Evolutionary conservation across 352 stramenopile species (phyloP), one percentile per base, ranked within the genome.

Genomic region (Phytophthora fragariaefolia): DNA sequence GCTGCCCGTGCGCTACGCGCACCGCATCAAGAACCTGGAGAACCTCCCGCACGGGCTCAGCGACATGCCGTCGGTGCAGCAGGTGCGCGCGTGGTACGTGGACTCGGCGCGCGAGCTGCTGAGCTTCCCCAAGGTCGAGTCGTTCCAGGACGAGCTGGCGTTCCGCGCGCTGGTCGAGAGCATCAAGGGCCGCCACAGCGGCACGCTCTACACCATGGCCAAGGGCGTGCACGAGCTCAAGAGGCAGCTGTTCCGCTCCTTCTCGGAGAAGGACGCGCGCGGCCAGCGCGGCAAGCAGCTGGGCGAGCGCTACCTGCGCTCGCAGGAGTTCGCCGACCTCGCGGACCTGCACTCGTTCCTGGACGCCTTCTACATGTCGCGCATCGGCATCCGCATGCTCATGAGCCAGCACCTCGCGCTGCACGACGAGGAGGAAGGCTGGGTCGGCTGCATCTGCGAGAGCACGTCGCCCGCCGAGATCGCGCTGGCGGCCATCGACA

Each of bases 371-470:
- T 99, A 99, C 77, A 98, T 99, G 82, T 98, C 90, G 20, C 85
- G 98, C 30, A 99, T 99, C 66, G 98, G 98, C 42, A 99, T 99
- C 69, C 97, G 98, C 6, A 99, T 99, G 70, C 88, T 99, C 63
- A 99, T 99, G 84, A 98, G 97, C 30, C 98, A 99, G 77, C 99
- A 99, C 78, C 85, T 99, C 61, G 97, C 97, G 12, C 81, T 99
- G 12, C 92, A 98, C 63, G 82, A 98, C 58, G 76, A 95, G 60
- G 89, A 97, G 65, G 67, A 87, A 45, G 89, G 89, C 7, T 97
- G 89, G 88, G 87, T 96, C 18, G 84, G 85, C 43, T 98, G 98
- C 64, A 98, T 99, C 71, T 99, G 95, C 78, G 94, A 96, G 67
- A 95, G 90, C 40, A 99, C 97, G 18, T 98, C 91, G 13, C 98